These are phyloP conservation scores for Trichoderma cornu-damae DNA, from an alignment of 2,329 filamentous ascomycete genomes.

Conservation along the genomic window DNA sequence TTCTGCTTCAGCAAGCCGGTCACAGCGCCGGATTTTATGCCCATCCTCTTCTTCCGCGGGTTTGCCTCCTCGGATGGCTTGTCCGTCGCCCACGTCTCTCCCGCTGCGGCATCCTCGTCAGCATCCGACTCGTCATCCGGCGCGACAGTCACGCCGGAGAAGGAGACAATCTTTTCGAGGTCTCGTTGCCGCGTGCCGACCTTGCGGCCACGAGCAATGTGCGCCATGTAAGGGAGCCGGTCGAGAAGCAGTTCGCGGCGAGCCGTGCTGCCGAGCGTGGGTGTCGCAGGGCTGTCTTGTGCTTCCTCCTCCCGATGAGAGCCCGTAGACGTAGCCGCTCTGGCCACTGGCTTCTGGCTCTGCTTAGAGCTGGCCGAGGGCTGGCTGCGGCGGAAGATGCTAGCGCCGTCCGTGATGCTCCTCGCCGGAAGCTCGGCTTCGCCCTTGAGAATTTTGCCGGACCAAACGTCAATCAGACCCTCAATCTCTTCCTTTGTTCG, in stretches of 20 bases:
- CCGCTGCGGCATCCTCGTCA: constrained; percentile 40
- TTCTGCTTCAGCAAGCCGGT: constrained; percentile 53
- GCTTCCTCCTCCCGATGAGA: constrained; percentile 20
- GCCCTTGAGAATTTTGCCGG: constrained; percentile 54
- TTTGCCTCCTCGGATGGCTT: constrained; percentile 51
- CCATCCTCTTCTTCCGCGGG: constrained; percentile 43
- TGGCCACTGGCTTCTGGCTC: constrained; percentile 31
- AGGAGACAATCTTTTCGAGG: constrained; percentile 63
- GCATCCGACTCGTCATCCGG: constrained; percentile 43
- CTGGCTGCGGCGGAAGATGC: constrained; percentile 45
- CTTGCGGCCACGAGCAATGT: constrained; percentile 50
- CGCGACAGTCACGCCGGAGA: constrained; percentile 52
- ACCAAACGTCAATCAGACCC: constrained; percentile 65
- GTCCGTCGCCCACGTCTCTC: constrained; percentile 58
- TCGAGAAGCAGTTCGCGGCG: constrained; percentile 75
- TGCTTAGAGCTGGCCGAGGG: constrained; percentile 30
- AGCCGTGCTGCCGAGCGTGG: constrained; percentile 60
- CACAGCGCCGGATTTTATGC: constrained; percentile 35
- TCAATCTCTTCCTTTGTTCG: constrained; percentile 76
- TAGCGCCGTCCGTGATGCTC: constrained; percentile 42
- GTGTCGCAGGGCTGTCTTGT: constrained; percentile 35
- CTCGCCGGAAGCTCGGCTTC: constrained; percentile 38
- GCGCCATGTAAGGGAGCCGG: constrained; percentile 76
- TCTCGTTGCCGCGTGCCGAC: constrained; percentile 46
- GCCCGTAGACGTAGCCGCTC: constrained; percentile 13